Percentiles rank a stretch among this genome's conserved stretches.
Conservation (phyloP, 2,329 filamentous ascomycete species). For the Ophiostoma populinum region DNA sequence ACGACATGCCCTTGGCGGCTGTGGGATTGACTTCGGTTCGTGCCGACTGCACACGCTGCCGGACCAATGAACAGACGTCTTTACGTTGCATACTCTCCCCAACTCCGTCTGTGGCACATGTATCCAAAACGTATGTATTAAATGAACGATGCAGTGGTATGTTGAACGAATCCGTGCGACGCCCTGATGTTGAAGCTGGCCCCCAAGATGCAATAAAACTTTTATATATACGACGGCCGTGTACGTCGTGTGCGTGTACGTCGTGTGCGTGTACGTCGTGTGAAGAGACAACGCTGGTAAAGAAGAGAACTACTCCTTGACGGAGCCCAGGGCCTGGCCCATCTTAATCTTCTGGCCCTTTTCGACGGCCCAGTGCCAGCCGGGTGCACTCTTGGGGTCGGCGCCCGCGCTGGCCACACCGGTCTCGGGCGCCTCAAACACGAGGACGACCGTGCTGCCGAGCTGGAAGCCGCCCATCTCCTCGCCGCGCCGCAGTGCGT, state of each 20-base stretch:
- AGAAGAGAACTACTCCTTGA: conserved; percentile 28
- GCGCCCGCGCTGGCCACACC: conserved; percentile 18
- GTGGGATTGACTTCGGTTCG: too few relatives aligned
- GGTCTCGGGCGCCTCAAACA: conserved; percentile 73
- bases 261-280: too few relatives aligned
- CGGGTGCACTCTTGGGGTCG: conserved; percentile 36
- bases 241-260: too few relatives aligned
- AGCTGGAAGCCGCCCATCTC: conserved; percentile 98
- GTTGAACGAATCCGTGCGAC: conserved; percentile 6
- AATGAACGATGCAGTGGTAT: not conserved
- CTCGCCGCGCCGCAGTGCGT: conserved; percentile 72
- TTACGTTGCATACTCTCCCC: too few relatives aligned
- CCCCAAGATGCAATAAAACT: not conserved
- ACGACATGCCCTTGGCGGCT: too few relatives aligned
- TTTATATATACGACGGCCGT: too few relatives aligned
- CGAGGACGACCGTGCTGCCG: conserved; percentile 83
- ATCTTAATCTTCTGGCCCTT: conserved; percentile 81
- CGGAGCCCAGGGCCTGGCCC: conserved; percentile 67
- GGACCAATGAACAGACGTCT: too few relatives aligned
- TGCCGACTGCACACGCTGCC: too few relatives aligned
- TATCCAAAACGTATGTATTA: too few relatives aligned
- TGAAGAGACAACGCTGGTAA: not conserved
- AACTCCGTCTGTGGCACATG: too few relatives aligned
- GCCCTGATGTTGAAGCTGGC: conserved; percentile 6
- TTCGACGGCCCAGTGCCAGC: conserved; percentile 74